Base-by-base conservation (phyloP, 1,139 yeast genomes). In the Debaryomycetaceae sp. region DNA sequence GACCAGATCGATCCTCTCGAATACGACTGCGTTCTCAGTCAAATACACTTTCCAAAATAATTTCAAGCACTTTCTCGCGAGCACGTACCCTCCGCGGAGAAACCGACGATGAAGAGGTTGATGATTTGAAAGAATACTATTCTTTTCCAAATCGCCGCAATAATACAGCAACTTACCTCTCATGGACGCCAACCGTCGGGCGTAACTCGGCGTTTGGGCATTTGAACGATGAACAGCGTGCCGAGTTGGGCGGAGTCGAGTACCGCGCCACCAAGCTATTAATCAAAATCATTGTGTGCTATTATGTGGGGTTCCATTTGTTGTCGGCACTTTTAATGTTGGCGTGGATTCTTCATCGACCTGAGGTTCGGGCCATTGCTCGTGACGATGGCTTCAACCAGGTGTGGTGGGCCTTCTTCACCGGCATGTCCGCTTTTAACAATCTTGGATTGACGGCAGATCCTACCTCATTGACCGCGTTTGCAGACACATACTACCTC, bases 171-270 rank as follows among this genome's bases (percentile, higher is more conserved):
- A 7, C 20, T 7, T 90, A 87, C 44, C 60, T 90, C 24, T 85
- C 96, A 0, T 87, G 94, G 87, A 71, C 70, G 16, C 97, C 98
- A 1, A 85, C 86, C 0, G 70, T 92, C 27, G 98, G 96, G n/a
- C 71, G 97, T 49, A 92, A 92, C 52, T 90, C 98, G 1, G 81
- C 87, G 1, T 90, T 90, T 59, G 81, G 83, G 3, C 79, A 79
- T 19, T 55, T 90, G 32, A 75, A 82, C 2, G 85, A 77, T 18
- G 79, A 72, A 15, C 97, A 92, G 51, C 85, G 85, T 44, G 93
- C 81, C 35, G 99, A 90, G 50, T 57, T 90, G 26, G 99, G 98
- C 21, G 99, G 98, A 31, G 95, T 90, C 8, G 99, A 90, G 48
- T 92, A 90, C 47, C 69, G 97, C 28, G 86, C 98, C 0, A 68